phyloP scores from a whole-genome alignment of 352 stramenopile genomes.

The Phytophthora kernoviae region DNA sequence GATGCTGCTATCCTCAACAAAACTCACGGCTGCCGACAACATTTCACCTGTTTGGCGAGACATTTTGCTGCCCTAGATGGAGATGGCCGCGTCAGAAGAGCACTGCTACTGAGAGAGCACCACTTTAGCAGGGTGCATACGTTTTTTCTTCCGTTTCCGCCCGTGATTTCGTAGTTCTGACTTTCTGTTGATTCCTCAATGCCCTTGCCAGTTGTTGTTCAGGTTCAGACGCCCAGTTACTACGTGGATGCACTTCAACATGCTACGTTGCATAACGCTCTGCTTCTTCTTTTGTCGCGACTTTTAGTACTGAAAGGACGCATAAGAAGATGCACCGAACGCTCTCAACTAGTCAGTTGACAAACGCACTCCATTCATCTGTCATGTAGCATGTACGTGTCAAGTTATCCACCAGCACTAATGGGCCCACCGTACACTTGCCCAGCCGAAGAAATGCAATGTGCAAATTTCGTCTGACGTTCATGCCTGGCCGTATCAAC shows the following conservation, averaged over 20 bases:
- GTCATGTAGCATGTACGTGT: conserved; percentile 71
- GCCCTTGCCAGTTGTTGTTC: conserved; percentile 17
- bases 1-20: conserved; percentile 8
- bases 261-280: conserved; percentile 17
- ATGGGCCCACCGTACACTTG: conserved; percentile 43
- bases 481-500: conserved; percentile 51
- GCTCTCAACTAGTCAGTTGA: conserved; percentile 25
- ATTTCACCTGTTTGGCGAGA: conserved; percentile 26
- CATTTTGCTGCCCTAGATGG: conserved; percentile 24
- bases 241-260: conserved; percentile 9
- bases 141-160: conserved; percentile 33
- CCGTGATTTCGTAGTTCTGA: conserved; percentile 16
- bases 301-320: conserved; percentile 18
- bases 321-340: conserved; percentile 39
- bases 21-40: conserved; percentile 15
- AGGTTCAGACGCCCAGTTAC: conserved; percentile 12
- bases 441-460: conserved; percentile 55
- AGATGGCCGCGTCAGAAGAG: conserved; percentile 35
- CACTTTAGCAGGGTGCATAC: conserved; percentile 4
- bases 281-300: not conserved
- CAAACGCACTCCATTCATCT: conserved; percentile 38
- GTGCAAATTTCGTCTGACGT: conserved; percentile 65
- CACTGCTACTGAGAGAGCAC: conserved; percentile 21
- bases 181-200: conserved; percentile 23
- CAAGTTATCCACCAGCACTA: conserved; percentile 65